Conservation (phyloP, 768 basidiomycete genomes). For the Coprinopsis cinerea region DNA sequence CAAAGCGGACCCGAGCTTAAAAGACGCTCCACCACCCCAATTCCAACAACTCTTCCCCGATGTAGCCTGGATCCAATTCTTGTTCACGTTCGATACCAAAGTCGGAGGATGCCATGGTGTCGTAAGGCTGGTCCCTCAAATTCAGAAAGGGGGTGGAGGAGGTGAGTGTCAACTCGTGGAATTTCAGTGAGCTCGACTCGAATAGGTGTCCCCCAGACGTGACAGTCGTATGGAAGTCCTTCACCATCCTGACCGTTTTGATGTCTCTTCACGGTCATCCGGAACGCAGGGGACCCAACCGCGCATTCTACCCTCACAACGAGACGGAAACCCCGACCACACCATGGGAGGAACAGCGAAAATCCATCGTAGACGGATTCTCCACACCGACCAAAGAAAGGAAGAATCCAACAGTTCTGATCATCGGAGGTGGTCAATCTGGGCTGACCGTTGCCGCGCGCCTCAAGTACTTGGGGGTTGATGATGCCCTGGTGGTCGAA, state of each 20-base stretch:
- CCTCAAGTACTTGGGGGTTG: constrained; percentile 53
- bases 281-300: background rate
- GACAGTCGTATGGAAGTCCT: constrained; percentile 50
- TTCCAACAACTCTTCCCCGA: constrained; percentile 42
- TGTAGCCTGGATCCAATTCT: constrained; percentile 49
- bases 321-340: constrained; percentile 39
- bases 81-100: constrained; percentile 52
- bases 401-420: constrained; percentile 49
- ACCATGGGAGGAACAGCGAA: constrained; percentile 49
- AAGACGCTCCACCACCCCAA: constrained; percentile 13
- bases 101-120: constrained; percentile 48
- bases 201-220: too few species aligned
- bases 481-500: constrained; percentile 55
- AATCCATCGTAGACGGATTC: constrained; percentile 21
- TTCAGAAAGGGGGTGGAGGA: background rate
- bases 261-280: constrained; percentile 43
- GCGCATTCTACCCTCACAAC: constrained; percentile 30
- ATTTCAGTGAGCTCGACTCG: too few species aligned
- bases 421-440: constrained; percentile 62
- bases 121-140: constrained; percentile 44
- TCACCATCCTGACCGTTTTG: constrained; percentile 54
- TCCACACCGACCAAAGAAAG: constrained; percentile 35
- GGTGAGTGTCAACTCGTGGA: too few species aligned
- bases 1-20: constrained; percentile 3
- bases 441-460: constrained; percentile 63